Base-by-base conservation (phyloP, 2,329 filamentous ascomycete genomes). In the Aspergillus neotritici region DNA sequence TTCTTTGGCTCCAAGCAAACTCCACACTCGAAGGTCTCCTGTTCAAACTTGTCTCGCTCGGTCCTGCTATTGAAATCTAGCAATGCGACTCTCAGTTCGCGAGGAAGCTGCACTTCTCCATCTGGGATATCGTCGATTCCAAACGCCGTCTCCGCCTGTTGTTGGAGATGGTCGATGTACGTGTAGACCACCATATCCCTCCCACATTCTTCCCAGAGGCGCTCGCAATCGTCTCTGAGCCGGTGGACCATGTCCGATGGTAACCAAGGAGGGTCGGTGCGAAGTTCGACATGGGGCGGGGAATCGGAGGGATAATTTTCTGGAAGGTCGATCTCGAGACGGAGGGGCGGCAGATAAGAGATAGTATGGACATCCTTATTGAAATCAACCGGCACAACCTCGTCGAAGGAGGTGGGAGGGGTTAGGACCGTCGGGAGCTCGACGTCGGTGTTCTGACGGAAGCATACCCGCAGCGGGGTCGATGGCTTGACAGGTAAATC, bases 1-100 rank as follows among this genome's bases (percentile, higher is more conserved):
- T 94, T 96, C 66, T 95, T 95, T 0, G 89, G 89, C 64, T 97
- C 91, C 36, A 96, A 68, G 61, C 90, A 96, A 37, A 97, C 78
- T 2, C 85, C 87, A 53, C 91, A 97, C 40, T 90, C 82, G 60
- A 93, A 96, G 0, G 87, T 94, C 55, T 84, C 85, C 52, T 80
- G 81, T 47, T 93, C 83, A 61, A 96, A 97, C 0, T 82, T 80
- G 15, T 80, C 79, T 42, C 80, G 79, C 58, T 84, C 85, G 5
- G 85, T 82, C 48, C 83, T 82, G 46, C 80, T 82, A 58, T 95
- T 86, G 56, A 86, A 88, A 52, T 89, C 85, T 34, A 95, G 65
- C 11, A 96, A 73, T 4, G 82, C 77, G 13, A 87, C 78, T 65
- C 87, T 86, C 43, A 78, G 52, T 3, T 70, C 64, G 5, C 65